phyloP scores from a whole-genome alignment of 345 rosid genomes.

The Euclidium syriacum region DNA sequence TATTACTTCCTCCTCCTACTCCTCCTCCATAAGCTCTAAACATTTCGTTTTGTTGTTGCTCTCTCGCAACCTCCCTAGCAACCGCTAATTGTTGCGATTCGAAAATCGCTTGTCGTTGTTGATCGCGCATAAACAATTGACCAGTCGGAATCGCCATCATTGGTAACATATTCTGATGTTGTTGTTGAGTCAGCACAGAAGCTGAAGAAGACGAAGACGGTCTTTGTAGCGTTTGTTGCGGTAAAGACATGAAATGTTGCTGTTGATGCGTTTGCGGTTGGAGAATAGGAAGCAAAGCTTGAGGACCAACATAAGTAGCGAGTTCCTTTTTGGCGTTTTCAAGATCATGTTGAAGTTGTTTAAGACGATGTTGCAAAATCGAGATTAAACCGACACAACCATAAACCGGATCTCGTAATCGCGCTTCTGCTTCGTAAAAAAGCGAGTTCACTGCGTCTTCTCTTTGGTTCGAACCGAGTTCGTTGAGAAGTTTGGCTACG shows the following conservation, averaged over 20 bases:
- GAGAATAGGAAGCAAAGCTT: slow-evolving; percentile 39
- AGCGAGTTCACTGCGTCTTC: slow-evolving; percentile 75
- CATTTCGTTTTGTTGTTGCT: slow-evolving; percentile 60
- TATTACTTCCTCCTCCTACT: slow-evolving; percentile 14
- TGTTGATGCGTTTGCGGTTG: slow-evolving; percentile 21
- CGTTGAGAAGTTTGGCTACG: slow-evolving; percentile 58
- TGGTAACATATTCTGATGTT: slow-evolving; percentile 36
- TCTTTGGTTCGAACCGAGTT: slow-evolving; percentile 39
- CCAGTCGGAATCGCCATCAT: slow-evolving; percentile 42
- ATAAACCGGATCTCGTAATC: slow-evolving; percentile 77
- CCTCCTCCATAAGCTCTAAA: slow-evolving; percentile 41
- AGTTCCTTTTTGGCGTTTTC: slow-evolving; percentile 54
- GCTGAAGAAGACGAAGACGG: slow-evolving; percentile 26
- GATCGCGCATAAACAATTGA: slow-evolving; percentile 13
- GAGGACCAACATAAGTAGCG: slow-evolving; percentile 37
- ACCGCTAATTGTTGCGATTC: slow-evolving; percentile 57
- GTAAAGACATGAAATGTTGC: slow-evolving; percentile 21
- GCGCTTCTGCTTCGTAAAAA: slow-evolving; percentile 64
- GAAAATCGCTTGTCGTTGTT: slow-evolving; percentile 41
- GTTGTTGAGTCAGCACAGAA: slow-evolving; percentile 15
- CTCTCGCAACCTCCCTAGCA: slow-evolving; percentile 46
- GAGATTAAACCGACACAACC: slow-evolving; percentile 82
- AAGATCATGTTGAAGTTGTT: slow-evolving; percentile 46
- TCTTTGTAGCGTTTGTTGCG: slow-evolving; percentile 31
- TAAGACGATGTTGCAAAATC: slow-evolving; percentile 58